These are phyloP conservation scores for Rhytidiadelphus loreus DNA, from an alignment of 225 moss, liverwort and hornwort genomes.

Conservation along the genomic window DNA sequence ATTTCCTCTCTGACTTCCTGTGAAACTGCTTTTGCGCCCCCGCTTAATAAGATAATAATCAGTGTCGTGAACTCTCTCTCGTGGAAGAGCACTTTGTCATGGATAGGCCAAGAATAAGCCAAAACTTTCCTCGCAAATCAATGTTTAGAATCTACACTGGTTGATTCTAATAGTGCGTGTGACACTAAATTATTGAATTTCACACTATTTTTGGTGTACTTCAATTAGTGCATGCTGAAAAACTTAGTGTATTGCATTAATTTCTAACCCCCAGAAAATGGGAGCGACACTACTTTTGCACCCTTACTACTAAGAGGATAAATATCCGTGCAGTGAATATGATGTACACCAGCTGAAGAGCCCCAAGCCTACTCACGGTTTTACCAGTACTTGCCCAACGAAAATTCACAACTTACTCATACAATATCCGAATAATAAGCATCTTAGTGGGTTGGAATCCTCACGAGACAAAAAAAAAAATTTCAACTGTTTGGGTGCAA, in stretches of 20 bases:
- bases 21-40: not conserved
- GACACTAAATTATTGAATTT: not conserved
- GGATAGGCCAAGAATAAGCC: not conserved
- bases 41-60: not conserved
- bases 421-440: not conserved
- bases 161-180: not conserved
- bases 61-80: not conserved
- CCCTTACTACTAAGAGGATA: not conserved
- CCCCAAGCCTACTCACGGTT: not conserved
- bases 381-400: not conserved
- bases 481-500: too few species aligned
- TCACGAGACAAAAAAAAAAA: not conserved
- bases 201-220: not conserved
- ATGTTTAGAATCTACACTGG: not conserved
- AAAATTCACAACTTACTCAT: not conserved
- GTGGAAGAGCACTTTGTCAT: not conserved
- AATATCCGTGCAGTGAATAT: not conserved
- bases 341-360: not conserved
- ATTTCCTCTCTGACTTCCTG: not conserved
- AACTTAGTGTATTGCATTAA: not conserved
- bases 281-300: not conserved
- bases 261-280: too few species aligned
- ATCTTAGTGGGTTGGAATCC: not conserved
- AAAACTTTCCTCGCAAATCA: not conserved
- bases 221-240: not conserved